phyloP scores from a whole-genome alignment of 2,329 filamentous ascomycete genomes.

The Epichloe brachyelytri region DNA sequence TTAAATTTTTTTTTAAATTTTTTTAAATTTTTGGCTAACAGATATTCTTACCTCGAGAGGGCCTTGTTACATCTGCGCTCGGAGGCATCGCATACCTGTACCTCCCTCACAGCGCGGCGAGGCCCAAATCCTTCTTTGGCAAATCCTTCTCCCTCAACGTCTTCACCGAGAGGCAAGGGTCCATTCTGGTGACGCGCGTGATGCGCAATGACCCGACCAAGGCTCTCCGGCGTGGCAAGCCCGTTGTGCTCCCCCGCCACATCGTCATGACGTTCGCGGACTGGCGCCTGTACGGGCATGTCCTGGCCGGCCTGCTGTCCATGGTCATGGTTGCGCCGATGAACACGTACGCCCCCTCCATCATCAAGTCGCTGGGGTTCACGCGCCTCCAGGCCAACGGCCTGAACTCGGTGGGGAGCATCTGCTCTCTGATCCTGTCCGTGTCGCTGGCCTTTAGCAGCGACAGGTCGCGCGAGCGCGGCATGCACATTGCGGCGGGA shows the following conservation, averaged over 20 bases:
- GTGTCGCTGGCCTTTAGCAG: slow-evolving; percentile 15
- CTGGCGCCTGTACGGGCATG: slow-evolving; percentile 18
- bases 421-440: slow-evolving; percentile 15
- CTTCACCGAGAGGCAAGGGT: slow-evolving; percentile 14
- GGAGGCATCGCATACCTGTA: slow-evolving; percentile 15
- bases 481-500: slow-evolving; percentile 15
- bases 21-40: no score
- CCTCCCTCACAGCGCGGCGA: slow-evolving; percentile 14
- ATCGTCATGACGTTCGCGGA: slow-evolving; percentile 15
- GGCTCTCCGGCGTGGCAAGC: slow-evolving; percentile 12
- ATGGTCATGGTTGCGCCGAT: slow-evolving; percentile 20
- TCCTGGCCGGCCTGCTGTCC: slow-evolving; percentile 14
- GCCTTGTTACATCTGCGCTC: slow-evolving; percentile 13
- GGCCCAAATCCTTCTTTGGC: slow-evolving; percentile 15
- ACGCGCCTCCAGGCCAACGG: slow-evolving; percentile 16
- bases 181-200: slow-evolving; percentile 16
- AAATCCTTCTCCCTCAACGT: slow-evolving; percentile 9
- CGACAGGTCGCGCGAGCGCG: slow-evolving; percentile 16
- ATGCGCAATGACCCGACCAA: slow-evolving; percentile 18
- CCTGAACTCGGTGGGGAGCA: slow-evolving; percentile 16
- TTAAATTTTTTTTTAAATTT: no score
- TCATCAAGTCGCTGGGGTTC: slow-evolving; percentile 18
- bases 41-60: slow-evolving; percentile 9
- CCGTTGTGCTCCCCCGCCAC: slow-evolving; percentile 13
- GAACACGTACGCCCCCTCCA: slow-evolving; percentile 18